Conservation (phyloP, 345 rosid species). For the Punica granatum region DNA sequence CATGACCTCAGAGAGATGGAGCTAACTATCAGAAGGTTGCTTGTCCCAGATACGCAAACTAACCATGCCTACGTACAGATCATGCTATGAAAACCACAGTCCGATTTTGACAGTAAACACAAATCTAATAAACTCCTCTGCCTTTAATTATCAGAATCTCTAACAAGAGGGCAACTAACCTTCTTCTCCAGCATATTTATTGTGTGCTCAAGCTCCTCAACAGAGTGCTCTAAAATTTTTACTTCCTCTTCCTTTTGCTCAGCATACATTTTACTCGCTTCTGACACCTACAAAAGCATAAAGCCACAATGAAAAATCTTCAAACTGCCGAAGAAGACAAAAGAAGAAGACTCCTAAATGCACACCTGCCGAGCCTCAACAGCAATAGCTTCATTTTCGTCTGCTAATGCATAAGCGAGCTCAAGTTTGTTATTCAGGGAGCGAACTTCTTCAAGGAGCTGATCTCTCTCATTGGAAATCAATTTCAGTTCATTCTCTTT, state of each 20-base stretch:
- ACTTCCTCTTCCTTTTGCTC: conserved; percentile 93
- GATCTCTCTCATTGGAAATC: conserved; percentile 44
- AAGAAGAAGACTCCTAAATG: conserved; percentile 2
- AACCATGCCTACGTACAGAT: background rate
- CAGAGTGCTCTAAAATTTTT: conserved; percentile 71
- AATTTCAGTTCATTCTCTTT: conserved; percentile 45
- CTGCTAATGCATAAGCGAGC: conserved; percentile 61
- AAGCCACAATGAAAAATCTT: background rate
- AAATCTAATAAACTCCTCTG: background rate
- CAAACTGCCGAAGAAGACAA: conserved; percentile 1
- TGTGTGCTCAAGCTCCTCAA: conserved; percentile 86
- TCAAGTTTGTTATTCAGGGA: conserved; percentile 56
- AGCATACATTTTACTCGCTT: conserved; percentile 63
- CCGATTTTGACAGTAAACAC: background rate
- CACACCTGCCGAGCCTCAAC: conserved; percentile 76
- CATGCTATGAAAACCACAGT: background rate
- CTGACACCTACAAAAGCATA: conserved; percentile 49
- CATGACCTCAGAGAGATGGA: background rate
- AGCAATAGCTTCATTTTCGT: conserved; percentile 83
- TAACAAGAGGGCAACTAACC: conserved; percentile 28
- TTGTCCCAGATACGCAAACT: background rate
- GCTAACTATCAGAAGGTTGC: background rate
- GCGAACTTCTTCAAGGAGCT: conserved; percentile 49
- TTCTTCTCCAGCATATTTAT: conserved; percentile 75
- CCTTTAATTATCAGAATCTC: background rate